phyloP scores from a whole-genome alignment of 2,329 filamentous ascomycete species.

The Alternaria sp. region DNA sequence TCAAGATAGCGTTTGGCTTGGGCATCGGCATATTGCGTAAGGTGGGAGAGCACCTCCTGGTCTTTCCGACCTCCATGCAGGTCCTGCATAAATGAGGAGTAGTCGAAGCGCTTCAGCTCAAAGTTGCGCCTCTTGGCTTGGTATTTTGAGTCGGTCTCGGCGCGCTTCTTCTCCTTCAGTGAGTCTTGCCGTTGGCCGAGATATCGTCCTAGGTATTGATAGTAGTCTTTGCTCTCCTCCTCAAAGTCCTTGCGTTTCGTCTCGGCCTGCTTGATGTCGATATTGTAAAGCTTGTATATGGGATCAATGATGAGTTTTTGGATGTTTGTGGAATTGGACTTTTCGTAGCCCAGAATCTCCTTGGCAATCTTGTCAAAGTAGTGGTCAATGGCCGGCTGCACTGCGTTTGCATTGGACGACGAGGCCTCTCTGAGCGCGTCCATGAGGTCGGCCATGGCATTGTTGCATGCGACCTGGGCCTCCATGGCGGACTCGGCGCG shows the following conservation, averaged over 20 bases:
- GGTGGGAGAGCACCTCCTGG: conserved; percentile 91
- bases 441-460: conserved; percentile 81
- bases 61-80: conserved; percentile 98
- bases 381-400: conserved; percentile 95
- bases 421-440: conserved; percentile 87
- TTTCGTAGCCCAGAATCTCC: conserved; percentile 87
- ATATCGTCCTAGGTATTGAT: conserved; percentile 92
- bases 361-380: conserved; percentile 97
- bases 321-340: conserved; percentile 80
- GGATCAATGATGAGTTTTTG: conserved; percentile 96
- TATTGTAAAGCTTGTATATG: conserved; percentile 85
- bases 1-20: conserved; percentile 84
- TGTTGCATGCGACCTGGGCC: conserved; percentile 83
- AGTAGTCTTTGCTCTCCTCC: conserved; percentile 98
- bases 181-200: conserved; percentile 96
- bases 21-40: conserved; percentile 91
- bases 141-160: conserved; percentile 94
- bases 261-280: conserved; percentile 98
- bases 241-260: conserved; percentile 97
- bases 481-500: conserved; percentile 87
- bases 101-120: conserved; percentile 96
- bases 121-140: conserved; percentile 93
- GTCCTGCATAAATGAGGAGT: conserved; percentile 99
- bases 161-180: conserved; percentile 95
- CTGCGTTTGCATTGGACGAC: conserved; percentile 89